Evolutionary conservation across 306 rosid genomes (phyloP).

Genomic region (Potentilla sterilis): DNA sequence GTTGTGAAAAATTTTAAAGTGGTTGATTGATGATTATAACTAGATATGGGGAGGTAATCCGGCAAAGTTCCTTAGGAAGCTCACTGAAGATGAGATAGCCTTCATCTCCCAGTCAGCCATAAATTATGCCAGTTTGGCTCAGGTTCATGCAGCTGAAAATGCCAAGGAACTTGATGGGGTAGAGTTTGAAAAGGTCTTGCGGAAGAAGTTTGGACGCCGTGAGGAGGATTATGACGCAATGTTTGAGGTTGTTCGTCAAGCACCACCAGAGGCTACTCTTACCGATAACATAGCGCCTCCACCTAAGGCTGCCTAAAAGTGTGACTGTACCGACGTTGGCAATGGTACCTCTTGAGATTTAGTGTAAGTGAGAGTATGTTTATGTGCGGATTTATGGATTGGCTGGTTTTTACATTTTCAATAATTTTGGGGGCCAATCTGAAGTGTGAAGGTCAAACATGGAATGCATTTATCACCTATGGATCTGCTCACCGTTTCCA

Average conservation of each 20-base stretch:
- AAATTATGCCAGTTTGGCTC: conserved; percentile 81
- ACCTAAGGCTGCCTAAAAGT: conserved; percentile 48
- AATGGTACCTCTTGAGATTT: conserved; percentile 22
- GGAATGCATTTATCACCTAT: conserved; percentile 29
- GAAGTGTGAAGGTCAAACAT: conserved; percentile 34
- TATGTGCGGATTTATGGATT: conserved; percentile 35
- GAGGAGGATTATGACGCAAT: conserved; percentile 62
- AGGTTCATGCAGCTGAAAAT: conserved; percentile 90
- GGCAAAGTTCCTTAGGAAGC: conserved; percentile 90
- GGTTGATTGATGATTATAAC: neutral
- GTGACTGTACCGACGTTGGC: neutral
- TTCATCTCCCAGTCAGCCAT: conserved; percentile 83
- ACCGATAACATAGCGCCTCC: conserved; percentile 50
- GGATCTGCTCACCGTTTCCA: conserved; percentile 28
- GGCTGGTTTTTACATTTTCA: conserved; percentile 43
- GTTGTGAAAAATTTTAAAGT: neutral
- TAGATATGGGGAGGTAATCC: conserved; percentile 99
- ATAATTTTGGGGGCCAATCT: conserved; percentile 48
- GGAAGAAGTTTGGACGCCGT: conserved; percentile 68
- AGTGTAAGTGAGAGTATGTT: conserved; percentile 24
- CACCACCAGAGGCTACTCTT: conserved; percentile 50
- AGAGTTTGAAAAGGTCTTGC: conserved; percentile 72
- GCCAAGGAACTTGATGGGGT: conserved; percentile 66
- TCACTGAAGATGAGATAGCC: conserved; percentile 83
- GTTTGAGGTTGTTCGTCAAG: conserved; percentile 55